Evolutionary conservation across 495 filamentous ascomycete species (phyloP), one percentile per base, ranked within the genome.

Genomic region (Sordaria brevicollis): DNA sequence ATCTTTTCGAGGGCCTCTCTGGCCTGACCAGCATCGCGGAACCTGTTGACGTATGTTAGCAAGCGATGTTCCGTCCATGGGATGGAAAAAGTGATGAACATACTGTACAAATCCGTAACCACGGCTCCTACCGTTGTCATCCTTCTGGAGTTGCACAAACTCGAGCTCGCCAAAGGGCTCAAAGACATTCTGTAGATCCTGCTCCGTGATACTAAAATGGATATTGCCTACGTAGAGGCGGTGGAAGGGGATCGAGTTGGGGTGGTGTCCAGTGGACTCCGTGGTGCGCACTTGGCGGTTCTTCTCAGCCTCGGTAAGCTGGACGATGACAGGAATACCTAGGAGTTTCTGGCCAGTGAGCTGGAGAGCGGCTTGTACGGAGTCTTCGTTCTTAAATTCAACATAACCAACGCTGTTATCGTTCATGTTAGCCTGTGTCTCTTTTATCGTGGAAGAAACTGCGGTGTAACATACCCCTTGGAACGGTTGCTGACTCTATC

Each of bases 31-130:
- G 96, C 93, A 79, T 98, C 92, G 76, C 90, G 89, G 83, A 97
- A 99, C 78, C 95, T 99, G 72, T 4, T 69, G 39, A 17, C 41
- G 25, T n/a, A n/a, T 15, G 65, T 86, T 73, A 84, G 82, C 76
- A 72, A 74, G 66, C n/a, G 66, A 67, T 33, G 4, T 29, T 7
- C 62, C 37, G 21, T 35, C 19, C 67, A 66, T 62, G 25, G n/a
- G 70, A 35, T 67, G 35, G 71, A 31, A 74, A n/a, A 39, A 36
- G 15, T 29, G 35, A 49, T 15, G 35, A 57, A 91, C 95, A 81
- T 87, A 99, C 96, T 99, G 96, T 71, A 99, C 94, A 84, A 97
- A 98, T 29, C 95, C 96, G 84, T 98, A 99, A 67, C 96, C 96
- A 77, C 94, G 87, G 80, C 94, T 97, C 34, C 95, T 88, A 7